Base-by-base conservation (phyloP, 495 filamentous ascomycete species). In the Evernia prunastri region DNA sequence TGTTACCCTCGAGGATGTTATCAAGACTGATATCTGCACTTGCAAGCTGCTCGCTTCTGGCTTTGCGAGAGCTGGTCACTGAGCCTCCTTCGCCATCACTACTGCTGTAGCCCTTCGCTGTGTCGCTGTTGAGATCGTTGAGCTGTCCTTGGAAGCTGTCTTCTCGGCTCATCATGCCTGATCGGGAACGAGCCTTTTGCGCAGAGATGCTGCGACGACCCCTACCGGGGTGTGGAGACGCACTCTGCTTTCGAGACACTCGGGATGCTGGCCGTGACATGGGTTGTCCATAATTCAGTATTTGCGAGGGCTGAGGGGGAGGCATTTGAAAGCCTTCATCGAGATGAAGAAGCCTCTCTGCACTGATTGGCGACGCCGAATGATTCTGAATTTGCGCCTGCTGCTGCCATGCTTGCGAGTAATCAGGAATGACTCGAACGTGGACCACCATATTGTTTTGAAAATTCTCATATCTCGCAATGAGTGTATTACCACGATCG, bases 11-110 rank as follows among this genome's bases (percentile, higher is more conserved):
- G 61, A 98, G 88, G 75, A 98, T 97, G 71, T 98, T 98, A 63
- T 96, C 90, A 67, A 96, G 82, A 74, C 92, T 97, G 71, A 98
- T 98, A 63, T 97, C 94, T 6, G 94, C 92, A 72, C 90, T 95
- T n/a, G 87, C 89, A 63, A 95, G 80, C 58, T 88, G 86, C 70
- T 97, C 92, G 66, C 80, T 85, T 71, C 86, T 89, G 66, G 84
- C 80, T 68, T 85, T 88, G 65, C 87, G 86, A 61, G 89, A 89
- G 71, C 83, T 81, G 37, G 81, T 79, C 18, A 86, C 81, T 58
- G 89, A 91, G 57, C 82, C 87, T 49, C 86, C 83, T 37, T 85
- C 89, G 66, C 84, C 86, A 65, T 95, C 91, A 63, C 87, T 90
- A 73, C 89, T 91, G 76, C 88, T 94, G 70, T 91, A 89, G 58